Base-by-base conservation (phyloP, 2,329 filamentous ascomycete species). In the Monilinia polystroma region DNA sequence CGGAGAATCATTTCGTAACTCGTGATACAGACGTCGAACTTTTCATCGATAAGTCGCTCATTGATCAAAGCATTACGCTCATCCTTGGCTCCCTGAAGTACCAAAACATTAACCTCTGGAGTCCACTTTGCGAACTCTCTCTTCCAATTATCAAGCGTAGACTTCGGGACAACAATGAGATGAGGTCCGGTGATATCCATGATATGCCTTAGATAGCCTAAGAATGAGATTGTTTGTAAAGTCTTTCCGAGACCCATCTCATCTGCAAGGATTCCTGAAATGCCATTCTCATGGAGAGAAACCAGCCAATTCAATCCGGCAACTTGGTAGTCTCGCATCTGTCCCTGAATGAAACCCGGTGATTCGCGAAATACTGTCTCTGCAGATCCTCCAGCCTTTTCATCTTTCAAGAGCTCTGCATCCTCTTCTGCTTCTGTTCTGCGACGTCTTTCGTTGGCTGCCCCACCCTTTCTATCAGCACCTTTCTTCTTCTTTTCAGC, bases 211-310 rank as follows among this genome's bases (percentile, higher is more conserved):
- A 99, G 83, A 76, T 99, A 99, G 3, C 95, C 95, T 45, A 99
- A 81, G 80, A 99, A 99, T 1, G 95, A 90, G 68, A 99, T 99
- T 0, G 95, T 99, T 79, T 99, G 95, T 38, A 99, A 80, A 0
- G 95, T 99, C 83, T 99, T 99, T 75, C 95, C 95, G 26, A 99
- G 84, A 79, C 95, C 95, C 95, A 99, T 99, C 80, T 99, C 95
- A 76, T 99, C 95, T 69, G 95, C 95, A 60, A 99, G 82, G 70
- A 99, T 99, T 72, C 95, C 95, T 26, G 94, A 98, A 72, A 99
- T 99, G 81, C 95, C 95, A 75, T 99, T 99, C 79, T 99, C 95
- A 75, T 99, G 95, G 7, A 99, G 84, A 16, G 93, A 98, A 73
- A 99, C 93, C 56, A 99, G 85, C 95, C 95, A 99, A 78, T 99